Base-by-base conservation (phyloP, 2,329 filamentous ascomycete genomes). In the Diaporthe ampelina region DNA sequence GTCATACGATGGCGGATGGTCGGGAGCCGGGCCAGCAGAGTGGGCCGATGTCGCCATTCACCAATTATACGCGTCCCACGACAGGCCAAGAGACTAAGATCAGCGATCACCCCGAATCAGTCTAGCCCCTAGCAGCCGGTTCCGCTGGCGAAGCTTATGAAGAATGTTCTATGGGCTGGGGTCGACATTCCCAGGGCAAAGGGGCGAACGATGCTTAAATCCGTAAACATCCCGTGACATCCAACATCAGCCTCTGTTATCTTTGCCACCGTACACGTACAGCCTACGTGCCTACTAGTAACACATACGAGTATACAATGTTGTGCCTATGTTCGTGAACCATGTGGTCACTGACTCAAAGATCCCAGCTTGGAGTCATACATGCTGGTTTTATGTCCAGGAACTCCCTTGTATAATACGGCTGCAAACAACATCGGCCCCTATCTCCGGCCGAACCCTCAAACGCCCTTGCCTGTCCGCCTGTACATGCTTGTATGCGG, bases 1-100 rank as follows among this genome's bases (percentile, higher is more conserved):
- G 29, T 67, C 63, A 52, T 67, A 67, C 63, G 63, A 67, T 29
- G 29, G 32, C 63, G 63, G 63, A 67, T 67, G 63, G 17, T 10
- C 45, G 63, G 45, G 21, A 67, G 32, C 63, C 48, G 45, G 45
- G 43, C 45, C 63, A 35, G 13, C 63, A 54, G 26, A 52, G 63
- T 67, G 63, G 63, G 63, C 3, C 63, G 32, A 8, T 35, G 45
- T 9, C 45, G 15, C 4, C 32, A 26, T 5, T 52, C 63, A 15
- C 63, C 63, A 67, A 67, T 67, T 24, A 29, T 1, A 17, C 3
- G 1, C 32, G 21, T 54, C 45, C 21, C 8, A 21, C 11, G 9
- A 4, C 11, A 8, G 3, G 63, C 63, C 63, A 67, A 54, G 63
- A 13, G 29, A 52, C 48, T 67, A 52, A 26, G 29, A 67, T 52